These are phyloP conservation scores for Russula sp. DNA, from an alignment of 768 basidiomycete genomes.

Conservation along the genomic window DNA sequence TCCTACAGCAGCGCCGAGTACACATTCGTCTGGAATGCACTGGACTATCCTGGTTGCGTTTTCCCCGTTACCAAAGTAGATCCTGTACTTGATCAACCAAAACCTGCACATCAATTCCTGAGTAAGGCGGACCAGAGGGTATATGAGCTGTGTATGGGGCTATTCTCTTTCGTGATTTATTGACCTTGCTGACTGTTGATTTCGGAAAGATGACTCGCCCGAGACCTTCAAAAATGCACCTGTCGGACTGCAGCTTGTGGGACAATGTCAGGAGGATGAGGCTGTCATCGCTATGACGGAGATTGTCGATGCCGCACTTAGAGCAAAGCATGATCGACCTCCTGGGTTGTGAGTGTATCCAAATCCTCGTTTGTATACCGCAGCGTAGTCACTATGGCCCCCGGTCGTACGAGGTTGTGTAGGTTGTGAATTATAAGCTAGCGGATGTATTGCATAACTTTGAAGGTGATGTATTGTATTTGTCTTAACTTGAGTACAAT, in stretches of 20 bases:
- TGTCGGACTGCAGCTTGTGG: slow-evolving; percentile 48
- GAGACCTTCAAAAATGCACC: slow-evolving; percentile 47
- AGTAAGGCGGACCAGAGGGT: slow-evolving; percentile 45
- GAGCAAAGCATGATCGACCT: slow-evolving; percentile 21
- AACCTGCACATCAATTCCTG: slow-evolving; percentile 41
- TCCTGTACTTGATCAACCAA: slow-evolving; percentile 40
- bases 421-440: not conserved
- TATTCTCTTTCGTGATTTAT: not conserved
- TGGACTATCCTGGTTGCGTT: slow-evolving; percentile 45
- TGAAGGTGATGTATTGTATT: not conserved
- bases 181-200: not conserved
- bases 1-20: slow-evolving; percentile 41
- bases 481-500: not conserved
- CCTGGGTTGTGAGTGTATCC: too few relatives aligned
- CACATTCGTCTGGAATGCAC: slow-evolving; percentile 47
- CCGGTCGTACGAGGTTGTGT: too few relatives aligned
- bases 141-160: slow-evolving; percentile 46
- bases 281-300: slow-evolving; percentile 50
- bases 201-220: slow-evolving; percentile 23
- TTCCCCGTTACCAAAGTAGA: slow-evolving; percentile 53
- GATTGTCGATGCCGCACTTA: slow-evolving; percentile 42
- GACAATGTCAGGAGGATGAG: slow-evolving; percentile 50
- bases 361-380: too few relatives aligned
- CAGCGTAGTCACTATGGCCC: too few relatives aligned
- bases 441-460: not conserved